Evolutionary conservation across 495 filamentous ascomycete species (phyloP), one percentile per base, ranked within the genome.

Genomic region (Daldinia childiae): DNA sequence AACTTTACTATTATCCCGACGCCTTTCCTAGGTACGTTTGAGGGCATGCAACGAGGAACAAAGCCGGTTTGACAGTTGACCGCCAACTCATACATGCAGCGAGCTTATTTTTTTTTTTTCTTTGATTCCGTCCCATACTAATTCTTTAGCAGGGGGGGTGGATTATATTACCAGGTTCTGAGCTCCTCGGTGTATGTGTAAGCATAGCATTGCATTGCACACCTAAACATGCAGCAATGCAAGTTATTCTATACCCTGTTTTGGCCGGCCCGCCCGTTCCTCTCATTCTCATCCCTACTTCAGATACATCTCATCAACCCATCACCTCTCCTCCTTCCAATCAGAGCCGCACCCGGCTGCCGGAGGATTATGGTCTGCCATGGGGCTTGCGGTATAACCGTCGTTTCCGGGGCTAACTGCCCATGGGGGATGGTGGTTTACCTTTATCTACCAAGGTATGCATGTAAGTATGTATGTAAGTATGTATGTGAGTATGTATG

Each of bases 11-110:
- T 21, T 48, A 12, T 24, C 19, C 43, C 43, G 17, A 11, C 19
- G 43, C 43, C 19, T 48, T 48, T 48, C 8, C 7, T 30, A 30
- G 6, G 29, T 29, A 36, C 50, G 26, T 30, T 17, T 21, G 27
- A 15, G 12, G 26, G 26, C 6, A 29, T 27, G 50, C 30, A 54
- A 24, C 30, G 26, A 54, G 50, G 21, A 54, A 30, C 27, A n/a
- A 54, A 30, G 43, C 17, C 43, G 43, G 43, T 21, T 48, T 24
- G 43, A 11, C 43, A 48, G 41, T 45, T 58, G 67, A 69, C 67
- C 61, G 67, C 67, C 67, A 64, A 58, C 43, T 64, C 48, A 21
- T 62, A 39, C 65, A 68, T 68, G 65, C 62, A 57, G 51, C 50
- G 26, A 64, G 39, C 41, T 64, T 54, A 39, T 54, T 54, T 54